phyloP scores from a whole-genome alignment of 768 basidiomycete species.

The Lentinula detonsa region DNA sequence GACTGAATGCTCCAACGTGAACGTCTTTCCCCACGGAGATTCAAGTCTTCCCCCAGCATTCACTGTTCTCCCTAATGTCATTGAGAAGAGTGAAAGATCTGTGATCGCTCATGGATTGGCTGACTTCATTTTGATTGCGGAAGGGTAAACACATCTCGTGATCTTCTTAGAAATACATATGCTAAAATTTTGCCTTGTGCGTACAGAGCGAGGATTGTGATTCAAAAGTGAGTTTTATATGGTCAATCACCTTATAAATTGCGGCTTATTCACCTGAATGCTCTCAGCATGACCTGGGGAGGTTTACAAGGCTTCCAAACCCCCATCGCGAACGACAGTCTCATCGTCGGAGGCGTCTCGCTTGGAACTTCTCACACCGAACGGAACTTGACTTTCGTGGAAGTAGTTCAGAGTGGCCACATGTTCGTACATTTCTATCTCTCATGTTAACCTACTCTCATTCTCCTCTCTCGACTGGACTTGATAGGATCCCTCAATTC shows the following conservation, averaged over 20 bases:
- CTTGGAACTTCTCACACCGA: conserved; percentile 62
- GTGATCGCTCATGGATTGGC: conserved; percentile 71
- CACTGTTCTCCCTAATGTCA: conserved; percentile 65
- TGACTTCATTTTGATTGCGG: conserved; percentile 69
- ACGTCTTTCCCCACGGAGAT: conserved; percentile 62
- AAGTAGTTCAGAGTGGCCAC: conserved; percentile 66
- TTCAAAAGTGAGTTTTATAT: conserved; percentile 45
- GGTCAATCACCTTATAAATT: not conserved
- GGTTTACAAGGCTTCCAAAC: conserved; percentile 71
- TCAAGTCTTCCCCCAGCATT: conserved; percentile 55
- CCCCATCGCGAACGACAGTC: conserved; percentile 58
- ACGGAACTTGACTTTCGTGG: conserved; percentile 60
- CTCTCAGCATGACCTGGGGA: conserved; percentile 31
- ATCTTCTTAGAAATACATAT: not conserved
- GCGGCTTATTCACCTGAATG: not conserved
- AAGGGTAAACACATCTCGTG: conserved; percentile 43
- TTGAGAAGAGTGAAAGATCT: conserved; percentile 64
- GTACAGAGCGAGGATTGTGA: conserved; percentile 48
- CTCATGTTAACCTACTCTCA: not conserved
- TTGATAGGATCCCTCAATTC: conserved; percentile 56
- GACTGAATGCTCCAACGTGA: conserved; percentile 53
- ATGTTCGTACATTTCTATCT: conserved; percentile 37
- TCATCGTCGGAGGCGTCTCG: conserved; percentile 64
- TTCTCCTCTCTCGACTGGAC: not conserved
- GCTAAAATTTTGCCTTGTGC: too few species aligned